Percentiles rank a stretch among this genome's conserved stretches.
Evolutionary conservation across 2,329 filamentous ascomycete species (phyloP).

Genomic region (Hypomyces perniciosus): DNA sequence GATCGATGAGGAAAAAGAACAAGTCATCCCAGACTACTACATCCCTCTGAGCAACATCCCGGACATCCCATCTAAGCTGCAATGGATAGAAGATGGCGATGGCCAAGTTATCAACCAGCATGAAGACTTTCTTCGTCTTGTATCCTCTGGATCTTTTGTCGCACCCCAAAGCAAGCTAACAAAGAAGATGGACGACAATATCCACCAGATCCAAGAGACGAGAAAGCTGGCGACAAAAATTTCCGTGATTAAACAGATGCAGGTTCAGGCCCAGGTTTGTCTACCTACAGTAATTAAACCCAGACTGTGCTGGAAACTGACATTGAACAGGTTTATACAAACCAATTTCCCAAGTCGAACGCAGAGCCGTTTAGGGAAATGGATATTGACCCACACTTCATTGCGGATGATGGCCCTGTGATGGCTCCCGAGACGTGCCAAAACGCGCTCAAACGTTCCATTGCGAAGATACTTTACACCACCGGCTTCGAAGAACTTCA

Average conservation of each 20-base stretch:
- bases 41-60: constrained; percentile 80
- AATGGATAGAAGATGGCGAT: constrained; percentile 85
- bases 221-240: constrained; percentile 95
- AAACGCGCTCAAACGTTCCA: constrained; percentile 78
- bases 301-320: constrained; percentile 1
- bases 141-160: constrained; percentile 69
- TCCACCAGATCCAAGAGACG: constrained; percentile 93
- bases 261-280: constrained; percentile 85
- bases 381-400: constrained; percentile 83
- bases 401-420: constrained; percentile 80
- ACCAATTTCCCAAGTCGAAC: constrained; percentile 96
- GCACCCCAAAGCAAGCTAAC: constrained; percentile 68
- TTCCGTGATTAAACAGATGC: constrained; percentile 98
- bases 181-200: constrained; percentile 81
- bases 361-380: constrained; percentile 81
- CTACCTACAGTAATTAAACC: neutral
- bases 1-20: constrained; percentile 85
- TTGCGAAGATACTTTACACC: constrained; percentile 93
- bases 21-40: constrained; percentile 89
- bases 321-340: constrained; percentile 72
- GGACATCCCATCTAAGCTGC: constrained; percentile 69
- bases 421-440: constrained; percentile 80
- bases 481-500: constrained; percentile 96
- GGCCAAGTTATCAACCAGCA: constrained; percentile 83
- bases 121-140: constrained; percentile 74